Base-by-base conservation (phyloP, 257 asterid genomes). In the Thymus mandschuricus region DNA sequence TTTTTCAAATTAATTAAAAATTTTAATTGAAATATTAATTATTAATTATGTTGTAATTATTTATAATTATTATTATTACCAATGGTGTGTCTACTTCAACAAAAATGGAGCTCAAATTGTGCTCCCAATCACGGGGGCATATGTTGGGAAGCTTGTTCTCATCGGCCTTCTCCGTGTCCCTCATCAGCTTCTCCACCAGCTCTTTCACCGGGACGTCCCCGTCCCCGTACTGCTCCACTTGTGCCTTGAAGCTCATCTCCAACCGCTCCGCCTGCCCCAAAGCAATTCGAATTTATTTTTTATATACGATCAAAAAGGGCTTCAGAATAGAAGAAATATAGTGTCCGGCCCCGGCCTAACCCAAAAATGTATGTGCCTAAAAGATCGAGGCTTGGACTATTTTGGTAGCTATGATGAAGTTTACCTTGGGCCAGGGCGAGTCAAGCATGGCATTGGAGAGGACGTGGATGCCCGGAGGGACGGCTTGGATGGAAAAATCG, bases 401-500 rank as follows among this genome's bases (percentile, higher is more conserved):
- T 21, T 21, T 21, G 21, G 21, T 21, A 21, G 21, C 21, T 21
- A 21, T 21, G 21, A 21, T 21, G 21, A 21, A 21, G 21, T 21
- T 21, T 21, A 79, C 96, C 91, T 90, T 90, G 29, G 96, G 96
- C 96, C 95, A 90, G 1, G 95, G 91, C 3, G 95, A 84, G 80
- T 84, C 85, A 58, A 86, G 82, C 35, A 73, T 81, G 6, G 91
- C 87, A 66, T 90, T 90, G 60, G 96, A 71, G 52, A 84, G 86
- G 41, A 88, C 91, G 55, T 86, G 95, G n/a, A 84, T 72, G 34
- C 91, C 91, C 3, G 89, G 91, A 35, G 43, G 82, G 57, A 90
- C 91, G 38, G 59, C 78, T 54, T 86, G 82, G 50, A 86, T 72
- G 0, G 50, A 70, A 10, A 80, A 46, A 15, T 82, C 75, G 60